Conservation (phyloP, 768 basidiomycete genomes). For the Boletellus ananas region DNA sequence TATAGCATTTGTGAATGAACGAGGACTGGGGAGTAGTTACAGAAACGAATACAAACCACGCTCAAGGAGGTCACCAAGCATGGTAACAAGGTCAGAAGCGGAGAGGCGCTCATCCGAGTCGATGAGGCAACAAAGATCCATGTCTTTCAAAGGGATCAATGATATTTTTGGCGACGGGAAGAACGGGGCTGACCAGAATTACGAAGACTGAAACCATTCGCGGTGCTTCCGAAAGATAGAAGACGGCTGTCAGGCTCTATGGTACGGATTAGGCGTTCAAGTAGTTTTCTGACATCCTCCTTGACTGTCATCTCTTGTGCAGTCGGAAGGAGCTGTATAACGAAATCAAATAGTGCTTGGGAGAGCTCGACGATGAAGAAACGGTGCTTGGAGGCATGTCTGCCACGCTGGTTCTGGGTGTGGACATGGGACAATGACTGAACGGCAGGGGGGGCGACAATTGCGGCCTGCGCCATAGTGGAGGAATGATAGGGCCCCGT, state of each 20-base stretch:
- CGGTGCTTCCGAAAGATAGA: constrained; percentile 93
- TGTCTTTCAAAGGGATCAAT: constrained; percentile 54
- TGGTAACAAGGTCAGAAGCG: constrained; percentile 87
- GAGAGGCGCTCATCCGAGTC: constrained; percentile 77
- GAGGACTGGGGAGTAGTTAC: constrained; percentile 1
- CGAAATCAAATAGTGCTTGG: constrained; percentile 89
- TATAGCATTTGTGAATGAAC: constrained; percentile 30
- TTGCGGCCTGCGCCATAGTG: constrained; percentile 30
- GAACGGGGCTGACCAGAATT: constrained; percentile 70
- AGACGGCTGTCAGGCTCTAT: constrained; percentile 90
- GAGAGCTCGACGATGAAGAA: constrained; percentile 76
- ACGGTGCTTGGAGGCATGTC: constrained; percentile 48
- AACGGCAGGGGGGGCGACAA: constrained; percentile 12
- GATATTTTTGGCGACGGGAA: neutral
- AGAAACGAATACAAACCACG: constrained; percentile 57
- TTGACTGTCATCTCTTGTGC: constrained; percentile 89
- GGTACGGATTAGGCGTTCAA: constrained; percentile 92
- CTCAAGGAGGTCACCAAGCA: constrained; percentile 90
- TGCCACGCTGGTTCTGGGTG: constrained; percentile 35
- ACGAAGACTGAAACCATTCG: constrained; percentile 93
- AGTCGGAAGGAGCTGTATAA: constrained; percentile 87
- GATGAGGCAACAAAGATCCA: constrained; percentile 97
- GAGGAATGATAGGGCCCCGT: neutral
- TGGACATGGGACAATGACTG: constrained; percentile 23
- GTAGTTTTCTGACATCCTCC: constrained; percentile 91